These are phyloP conservation scores for Aspergillus japonicus DNA, from an alignment of 2,329 filamentous ascomycete genomes.

Conservation along the genomic window DNA sequence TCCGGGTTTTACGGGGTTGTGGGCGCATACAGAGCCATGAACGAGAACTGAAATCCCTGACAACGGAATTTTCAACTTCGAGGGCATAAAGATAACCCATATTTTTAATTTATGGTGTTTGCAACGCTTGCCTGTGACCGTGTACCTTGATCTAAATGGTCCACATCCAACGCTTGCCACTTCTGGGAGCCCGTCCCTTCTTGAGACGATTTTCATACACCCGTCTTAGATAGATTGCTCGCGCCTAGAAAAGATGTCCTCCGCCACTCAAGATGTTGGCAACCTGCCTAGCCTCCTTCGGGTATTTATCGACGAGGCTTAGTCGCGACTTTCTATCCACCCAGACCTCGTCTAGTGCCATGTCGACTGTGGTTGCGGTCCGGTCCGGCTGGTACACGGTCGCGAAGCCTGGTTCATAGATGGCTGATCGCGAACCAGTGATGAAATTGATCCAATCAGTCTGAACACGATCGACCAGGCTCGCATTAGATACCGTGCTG, in stretches of 20 bases:
- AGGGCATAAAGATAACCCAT: too few relatives aligned
- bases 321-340: not conserved
- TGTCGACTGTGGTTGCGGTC: not conserved
- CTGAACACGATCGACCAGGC: not conserved
- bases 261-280: not conserved
- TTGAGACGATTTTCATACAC: too few relatives aligned
- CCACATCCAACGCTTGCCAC: not conserved
- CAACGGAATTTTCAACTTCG: too few relatives aligned
- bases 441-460: slow-evolving; percentile 2
- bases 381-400: not conserved
- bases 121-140: too few relatives aligned
- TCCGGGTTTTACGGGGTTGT: not conserved
- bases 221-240: too few relatives aligned
- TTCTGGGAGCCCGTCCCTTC: not conserved
- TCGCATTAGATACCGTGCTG: not conserved
- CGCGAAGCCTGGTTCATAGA: not conserved
- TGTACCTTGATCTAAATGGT: too few relatives aligned
- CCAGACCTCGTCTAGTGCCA: not conserved
- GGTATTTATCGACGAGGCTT: not conserved
- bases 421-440: not conserved
- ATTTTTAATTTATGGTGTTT: too few relatives aligned
- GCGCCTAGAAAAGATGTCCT: not conserved
- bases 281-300: not conserved
- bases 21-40: not conserved
- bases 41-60: too few relatives aligned